Percentiles rank a stretch among this genome's conserved stretches.
Evolutionary conservation across 129 eudicot genomes (phyloP).

Genomic region (Helichrysum umbraculigerum): DNA sequence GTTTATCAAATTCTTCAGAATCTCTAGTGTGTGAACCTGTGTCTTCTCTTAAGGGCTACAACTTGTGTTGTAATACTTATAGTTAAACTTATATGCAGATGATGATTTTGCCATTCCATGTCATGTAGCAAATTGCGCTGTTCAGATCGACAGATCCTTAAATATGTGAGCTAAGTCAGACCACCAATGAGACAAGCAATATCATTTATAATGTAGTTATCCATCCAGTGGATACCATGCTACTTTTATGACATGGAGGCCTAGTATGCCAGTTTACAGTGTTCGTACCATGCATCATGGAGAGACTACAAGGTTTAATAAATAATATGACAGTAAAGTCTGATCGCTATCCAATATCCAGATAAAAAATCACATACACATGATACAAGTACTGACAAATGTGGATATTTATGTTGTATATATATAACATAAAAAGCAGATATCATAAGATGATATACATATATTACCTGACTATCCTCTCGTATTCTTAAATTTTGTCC

Average conservation of each 20-base stretch:
- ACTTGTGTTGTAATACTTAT: background rate
- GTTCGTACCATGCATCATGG: background rate
- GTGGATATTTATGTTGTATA: background rate
- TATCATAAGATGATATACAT: conserved; percentile 15
- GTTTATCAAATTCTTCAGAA: conserved; percentile 10
- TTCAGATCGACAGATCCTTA: conserved; percentile 13
- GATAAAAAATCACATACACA: background rate
- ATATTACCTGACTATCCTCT: conserved; percentile 84
- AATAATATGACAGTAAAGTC: background rate
- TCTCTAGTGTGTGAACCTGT: background rate
- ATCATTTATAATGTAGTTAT: background rate
- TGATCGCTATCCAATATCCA: background rate
- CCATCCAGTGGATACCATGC: background rate
- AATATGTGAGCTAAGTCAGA: conserved; percentile 6
- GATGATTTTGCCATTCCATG: conserved; percentile 3
- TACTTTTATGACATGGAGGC: too few relatives aligned
- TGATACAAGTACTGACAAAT: conserved; percentile 2
- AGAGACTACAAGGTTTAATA: background rate
- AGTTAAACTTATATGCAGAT: background rate
- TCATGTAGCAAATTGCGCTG: background rate
- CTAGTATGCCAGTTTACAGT: background rate
- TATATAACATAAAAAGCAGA: conserved; percentile 18
- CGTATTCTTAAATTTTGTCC: conserved; percentile 89
- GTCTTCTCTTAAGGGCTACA: background rate
- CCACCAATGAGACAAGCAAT: background rate